These are phyloP conservation scores for Exutisphaerella laricina DNA, from an alignment of 2,329 filamentous ascomycete genomes.

Conservation along the genomic window DNA sequence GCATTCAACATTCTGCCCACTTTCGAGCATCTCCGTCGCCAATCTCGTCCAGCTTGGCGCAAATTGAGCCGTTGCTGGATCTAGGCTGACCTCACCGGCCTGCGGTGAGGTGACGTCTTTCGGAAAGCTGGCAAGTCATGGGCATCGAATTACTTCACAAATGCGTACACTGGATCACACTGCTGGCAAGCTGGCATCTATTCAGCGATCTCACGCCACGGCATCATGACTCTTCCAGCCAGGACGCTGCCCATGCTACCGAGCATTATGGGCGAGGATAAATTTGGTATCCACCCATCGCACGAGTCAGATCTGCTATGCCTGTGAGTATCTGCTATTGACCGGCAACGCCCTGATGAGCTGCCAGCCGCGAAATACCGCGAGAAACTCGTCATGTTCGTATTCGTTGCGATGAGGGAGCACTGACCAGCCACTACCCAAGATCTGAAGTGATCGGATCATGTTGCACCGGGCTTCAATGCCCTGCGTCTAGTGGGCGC, in stretches of 20 bases:
- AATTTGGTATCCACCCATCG: neutral
- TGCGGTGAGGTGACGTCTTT: constrained; percentile 5
- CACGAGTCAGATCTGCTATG: neutral
- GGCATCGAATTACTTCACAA: constrained; percentile 1
- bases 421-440: too few species aligned
- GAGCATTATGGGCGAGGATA: neutral
- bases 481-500: neutral
- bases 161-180: neutral
- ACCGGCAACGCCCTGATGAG: neutral
- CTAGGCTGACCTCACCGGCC: neutral
- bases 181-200: neutral
- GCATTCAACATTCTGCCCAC: neutral
- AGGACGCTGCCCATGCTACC: too few species aligned
- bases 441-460: neutral
- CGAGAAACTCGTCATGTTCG: neutral
- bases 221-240: neutral
- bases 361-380: neutral
- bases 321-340: too few species aligned
- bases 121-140: constrained; percentile 4
- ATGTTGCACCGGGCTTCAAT: neutral
- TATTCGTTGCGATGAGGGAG: neutral
- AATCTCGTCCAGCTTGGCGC: neutral
- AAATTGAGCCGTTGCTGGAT: neutral
- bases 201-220: neutral
- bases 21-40: neutral